These are phyloP conservation scores for Gryganskiella cystojenkinii DNA, from an alignment of 192 early-diverging fungal species.

Conservation along the genomic window DNA sequence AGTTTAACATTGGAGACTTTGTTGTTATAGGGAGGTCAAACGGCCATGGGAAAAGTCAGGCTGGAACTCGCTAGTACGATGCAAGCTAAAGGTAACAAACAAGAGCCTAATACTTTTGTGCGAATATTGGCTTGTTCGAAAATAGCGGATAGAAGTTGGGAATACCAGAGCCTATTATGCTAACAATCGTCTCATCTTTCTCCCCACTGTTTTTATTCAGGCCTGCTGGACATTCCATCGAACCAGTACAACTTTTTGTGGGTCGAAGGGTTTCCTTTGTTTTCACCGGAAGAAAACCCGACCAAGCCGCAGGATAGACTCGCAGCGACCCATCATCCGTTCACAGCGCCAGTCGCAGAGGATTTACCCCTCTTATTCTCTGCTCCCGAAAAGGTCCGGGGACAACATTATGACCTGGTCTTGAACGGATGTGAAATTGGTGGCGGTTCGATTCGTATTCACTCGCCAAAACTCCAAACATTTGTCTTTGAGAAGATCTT, in stretches of 20 bases:
- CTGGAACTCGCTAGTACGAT: constrained; percentile 60
- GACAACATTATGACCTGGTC: constrained; percentile 92
- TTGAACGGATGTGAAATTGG: constrained; percentile 93
- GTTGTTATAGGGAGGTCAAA: constrained; percentile 55
- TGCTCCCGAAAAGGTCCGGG: constrained; percentile 72
- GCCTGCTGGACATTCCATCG: constrained; percentile 57
- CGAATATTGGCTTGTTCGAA: too few relatives aligned
- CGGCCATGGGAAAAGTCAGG: constrained; percentile 58
- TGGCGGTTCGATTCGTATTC: constrained; percentile 90
- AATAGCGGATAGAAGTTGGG: too few relatives aligned
- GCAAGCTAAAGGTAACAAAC: constrained; percentile 62
- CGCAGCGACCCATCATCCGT: constrained; percentile 90
- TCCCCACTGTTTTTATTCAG: constrained; percentile 22
- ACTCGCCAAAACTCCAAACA: constrained; percentile 79
- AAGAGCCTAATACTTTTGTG: too few relatives aligned
- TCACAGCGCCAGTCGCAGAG: constrained; percentile 82
- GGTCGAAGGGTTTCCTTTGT: constrained; percentile 92
- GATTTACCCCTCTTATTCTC: constrained; percentile 72
- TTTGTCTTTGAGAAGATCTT: constrained; percentile 81
- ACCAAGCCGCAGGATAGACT: constrained; percentile 30
- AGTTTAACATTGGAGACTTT: background rate
- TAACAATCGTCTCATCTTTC: background rate
- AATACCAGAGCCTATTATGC: too few relatives aligned
- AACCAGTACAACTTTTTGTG: constrained; percentile 79
- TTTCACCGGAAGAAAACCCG: constrained; percentile 73